These are phyloP conservation scores for Pelomyxa schiedti DNA, from an alignment of 78 protist genomes.

Conservation along the genomic window DNA sequence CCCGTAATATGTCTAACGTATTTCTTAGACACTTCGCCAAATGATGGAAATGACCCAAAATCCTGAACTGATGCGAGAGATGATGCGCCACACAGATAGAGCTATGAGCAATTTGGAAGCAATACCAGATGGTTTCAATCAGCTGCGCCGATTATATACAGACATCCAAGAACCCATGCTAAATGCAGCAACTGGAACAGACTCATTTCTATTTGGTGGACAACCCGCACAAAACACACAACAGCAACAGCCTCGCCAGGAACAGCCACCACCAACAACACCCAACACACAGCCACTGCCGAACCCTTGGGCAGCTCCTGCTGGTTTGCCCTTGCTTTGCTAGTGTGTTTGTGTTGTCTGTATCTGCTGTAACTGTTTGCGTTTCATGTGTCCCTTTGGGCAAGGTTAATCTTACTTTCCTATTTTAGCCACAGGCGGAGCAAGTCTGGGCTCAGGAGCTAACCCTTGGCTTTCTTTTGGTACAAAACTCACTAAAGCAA, in stretches of 20 bases:
- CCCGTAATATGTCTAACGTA: background rate
- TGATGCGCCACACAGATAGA: slow-evolving; percentile 74
- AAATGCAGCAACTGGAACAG: slow-evolving; percentile 5
- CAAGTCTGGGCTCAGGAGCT: too few relatives aligned
- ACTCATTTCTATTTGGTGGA: too few relatives aligned
- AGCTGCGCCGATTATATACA: slow-evolving; percentile 62
- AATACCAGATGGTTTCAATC: slow-evolving; percentile 76
- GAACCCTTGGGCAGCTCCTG: slow-evolving; percentile 64
- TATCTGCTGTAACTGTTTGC: too few relatives aligned
- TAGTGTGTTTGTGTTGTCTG: too few relatives aligned
- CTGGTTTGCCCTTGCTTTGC: background rate
- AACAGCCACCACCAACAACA: slow-evolving; percentile 28
- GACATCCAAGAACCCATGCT: slow-evolving; percentile 65
- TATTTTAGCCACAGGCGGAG: too few relatives aligned
- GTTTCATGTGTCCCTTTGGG: too few relatives aligned
- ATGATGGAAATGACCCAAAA: slow-evolving; percentile 65
- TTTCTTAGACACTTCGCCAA: slow-evolving; percentile 45
- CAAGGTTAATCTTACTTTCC: too few relatives aligned
- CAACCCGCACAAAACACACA: slow-evolving; percentile 23
- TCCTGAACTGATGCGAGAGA: slow-evolving; percentile 77
- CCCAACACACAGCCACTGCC: slow-evolving; percentile 62
- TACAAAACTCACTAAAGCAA: too few relatives aligned
- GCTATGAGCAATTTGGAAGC: slow-evolving; percentile 74
- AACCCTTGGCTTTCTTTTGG: too few relatives aligned
- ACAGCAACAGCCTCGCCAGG: too few relatives aligned